These are phyloP conservation scores for Lepidium didymum DNA, from an alignment of 345 rosid genomes.

Conservation along the genomic window DNA sequence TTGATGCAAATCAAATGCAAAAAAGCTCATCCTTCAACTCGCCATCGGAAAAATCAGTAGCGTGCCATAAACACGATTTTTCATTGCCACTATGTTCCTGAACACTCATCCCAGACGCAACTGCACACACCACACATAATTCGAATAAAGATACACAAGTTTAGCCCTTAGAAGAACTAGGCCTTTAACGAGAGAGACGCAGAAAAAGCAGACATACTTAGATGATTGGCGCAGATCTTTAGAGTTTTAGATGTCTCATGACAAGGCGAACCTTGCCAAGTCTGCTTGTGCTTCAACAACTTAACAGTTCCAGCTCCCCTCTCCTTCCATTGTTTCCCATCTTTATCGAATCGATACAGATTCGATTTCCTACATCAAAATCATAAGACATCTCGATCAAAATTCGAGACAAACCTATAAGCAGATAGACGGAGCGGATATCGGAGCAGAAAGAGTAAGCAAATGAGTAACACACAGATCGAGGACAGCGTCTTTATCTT, in stretches of 20 bases:
- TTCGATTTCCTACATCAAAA: constrained; percentile 56
- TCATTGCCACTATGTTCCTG: constrained; percentile 71
- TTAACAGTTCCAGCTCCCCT: constrained; percentile 84
- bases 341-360: constrained; percentile 80
- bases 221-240: constrained; percentile 96
- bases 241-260: constrained; percentile 91
- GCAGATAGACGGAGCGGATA: background rate
- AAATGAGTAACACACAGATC: constrained; percentile 48
- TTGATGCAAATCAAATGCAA: constrained; percentile 65
- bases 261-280: constrained; percentile 72
- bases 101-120: constrained; percentile 42
- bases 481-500: constrained; percentile 65
- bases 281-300: constrained; percentile 69
- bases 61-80: constrained; percentile 71
- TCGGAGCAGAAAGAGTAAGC: background rate
- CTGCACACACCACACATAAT: constrained; percentile 22
- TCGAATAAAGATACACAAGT: background rate
- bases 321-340: constrained; percentile 85
- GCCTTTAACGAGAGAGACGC: background rate
- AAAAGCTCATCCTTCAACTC: constrained; percentile 71
- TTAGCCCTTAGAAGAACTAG: background rate
- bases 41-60: constrained; percentile 59
- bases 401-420: background rate
- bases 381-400: background rate
- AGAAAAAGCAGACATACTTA: constrained; percentile 34